Percentiles rank a stretch among this genome's conserved stretches.
These are phyloP conservation scores for Aspergillus diversus DNA, from an alignment of 495 filamentous ascomycete genomes.

Conservation along the genomic window DNA sequence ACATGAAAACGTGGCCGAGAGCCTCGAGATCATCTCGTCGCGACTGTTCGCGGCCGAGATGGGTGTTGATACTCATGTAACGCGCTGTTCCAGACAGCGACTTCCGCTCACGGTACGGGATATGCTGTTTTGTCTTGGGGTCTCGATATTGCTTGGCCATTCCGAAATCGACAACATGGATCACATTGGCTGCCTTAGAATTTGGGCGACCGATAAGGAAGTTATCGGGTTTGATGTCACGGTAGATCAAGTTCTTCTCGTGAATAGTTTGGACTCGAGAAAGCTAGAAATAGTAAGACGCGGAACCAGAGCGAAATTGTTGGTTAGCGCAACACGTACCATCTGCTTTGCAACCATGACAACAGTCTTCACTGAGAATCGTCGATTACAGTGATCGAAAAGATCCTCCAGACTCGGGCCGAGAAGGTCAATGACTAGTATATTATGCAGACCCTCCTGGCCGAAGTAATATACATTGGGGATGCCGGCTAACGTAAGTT, in stretches of 20 bases:
- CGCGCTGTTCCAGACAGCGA: conserved; percentile 95
- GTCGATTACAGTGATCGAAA: conserved; percentile 95
- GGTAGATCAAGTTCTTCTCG: conserved; percentile 99
- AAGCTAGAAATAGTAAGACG: conserved; percentile 58
- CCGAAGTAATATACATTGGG: conserved; percentile 99
- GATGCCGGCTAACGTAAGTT: conserved; percentile 74
- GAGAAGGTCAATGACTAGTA: conserved; percentile 96
- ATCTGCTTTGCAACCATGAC: conserved; percentile 99
- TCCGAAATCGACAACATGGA: conserved; percentile 98
- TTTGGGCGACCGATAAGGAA: conserved; percentile 96
- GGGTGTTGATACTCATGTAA: conserved; percentile 99
- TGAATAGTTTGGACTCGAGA: conserved; percentile 99
- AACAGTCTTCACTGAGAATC: conserved; percentile 95
- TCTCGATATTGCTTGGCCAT: conserved; percentile 99
- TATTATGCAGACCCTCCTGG: conserved; percentile 98
- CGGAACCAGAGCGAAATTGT: conserved; percentile 5
- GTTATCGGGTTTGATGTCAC: conserved; percentile 99
- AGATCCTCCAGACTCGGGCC: conserved; percentile 96
- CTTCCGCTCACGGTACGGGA: conserved; percentile 97
- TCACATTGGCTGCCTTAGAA: conserved; percentile 94
- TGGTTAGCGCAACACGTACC: conserved; percentile 52
- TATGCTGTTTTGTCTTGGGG: conserved; percentile 99
- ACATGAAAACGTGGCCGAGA: conserved; percentile 98
- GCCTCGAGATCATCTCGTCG: conserved; percentile 96
- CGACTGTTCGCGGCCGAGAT: conserved; percentile 94